Conservation (phyloP, 2,329 filamentous ascomycete species). For the Colletotrichum sp. region DNA sequence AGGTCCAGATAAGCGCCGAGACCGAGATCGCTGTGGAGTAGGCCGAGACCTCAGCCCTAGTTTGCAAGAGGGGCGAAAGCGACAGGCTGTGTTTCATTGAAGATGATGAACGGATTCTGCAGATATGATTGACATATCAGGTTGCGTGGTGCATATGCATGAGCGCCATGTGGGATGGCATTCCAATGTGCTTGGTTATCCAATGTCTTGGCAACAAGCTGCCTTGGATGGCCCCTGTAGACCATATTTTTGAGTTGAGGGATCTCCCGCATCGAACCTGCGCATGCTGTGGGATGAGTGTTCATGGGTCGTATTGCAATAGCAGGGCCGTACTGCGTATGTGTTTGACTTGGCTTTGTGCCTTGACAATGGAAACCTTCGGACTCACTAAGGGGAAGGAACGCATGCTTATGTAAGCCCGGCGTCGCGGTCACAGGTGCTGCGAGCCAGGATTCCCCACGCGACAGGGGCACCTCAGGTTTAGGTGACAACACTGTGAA, state of each 20-base stretch:
- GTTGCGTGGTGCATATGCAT: background rate
- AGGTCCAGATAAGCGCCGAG: background rate
- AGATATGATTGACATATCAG: background rate
- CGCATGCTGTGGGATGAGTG: background rate
- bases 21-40: background rate
- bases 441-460: background rate
- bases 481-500: too few relatives aligned
- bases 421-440: background rate
- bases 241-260: background rate
- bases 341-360: background rate
- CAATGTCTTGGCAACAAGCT: background rate
- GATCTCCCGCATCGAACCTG: background rate
- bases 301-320: background rate
- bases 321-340: background rate
- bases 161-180: background rate
- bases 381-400: background rate
- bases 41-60: background rate
- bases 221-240: background rate
- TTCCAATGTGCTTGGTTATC: background rate
- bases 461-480: background rate
- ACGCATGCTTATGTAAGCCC: background rate
- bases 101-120: background rate
- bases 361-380: background rate
- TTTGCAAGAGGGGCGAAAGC: background rate
- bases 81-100: background rate